These are phyloP conservation scores for Phellinidium pouzarii DNA, from an alignment of 1,284 basidiomycete species.

Conservation along the genomic window DNA sequence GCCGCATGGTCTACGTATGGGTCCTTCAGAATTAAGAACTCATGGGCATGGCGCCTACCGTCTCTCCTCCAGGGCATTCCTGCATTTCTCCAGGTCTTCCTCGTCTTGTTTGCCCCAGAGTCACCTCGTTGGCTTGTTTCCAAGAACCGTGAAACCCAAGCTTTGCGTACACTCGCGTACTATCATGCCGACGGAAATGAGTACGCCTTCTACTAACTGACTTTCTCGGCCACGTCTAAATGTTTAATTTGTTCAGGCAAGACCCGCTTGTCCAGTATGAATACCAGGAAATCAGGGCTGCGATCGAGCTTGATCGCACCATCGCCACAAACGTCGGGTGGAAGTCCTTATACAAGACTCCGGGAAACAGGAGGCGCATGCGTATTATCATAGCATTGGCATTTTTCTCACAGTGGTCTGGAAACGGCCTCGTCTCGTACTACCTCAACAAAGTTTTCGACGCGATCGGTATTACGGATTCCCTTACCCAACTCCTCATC, in stretches of 20 bases:
- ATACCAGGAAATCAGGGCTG: slow-evolving; percentile 68
- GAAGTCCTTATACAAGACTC: slow-evolving; percentile 48
- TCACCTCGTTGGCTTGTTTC: slow-evolving; percentile 64
- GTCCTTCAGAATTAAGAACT: slow-evolving; percentile 55
- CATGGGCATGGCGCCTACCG: slow-evolving; percentile 73
- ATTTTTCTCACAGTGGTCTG: slow-evolving; percentile 69
- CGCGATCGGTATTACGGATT: slow-evolving; percentile 60
- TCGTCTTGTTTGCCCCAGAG: slow-evolving; percentile 60
- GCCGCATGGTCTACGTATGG: slow-evolving; percentile 74
- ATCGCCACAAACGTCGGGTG: slow-evolving; percentile 54
- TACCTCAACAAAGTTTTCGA: slow-evolving; percentile 68
- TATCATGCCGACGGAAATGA: slow-evolving; percentile 67
- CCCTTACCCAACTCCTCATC: slow-evolving; percentile 43
- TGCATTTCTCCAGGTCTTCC: slow-evolving; percentile 49
- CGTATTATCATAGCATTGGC: slow-evolving; percentile 61
- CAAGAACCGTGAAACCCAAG: slow-evolving; percentile 56
- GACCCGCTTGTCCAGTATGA: slow-evolving; percentile 68
- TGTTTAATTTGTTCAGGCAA: slow-evolving; percentile 30
- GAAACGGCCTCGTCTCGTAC: slow-evolving; percentile 80
- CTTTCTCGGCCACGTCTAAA: slow-evolving; percentile 28
- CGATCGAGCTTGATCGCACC: slow-evolving; percentile 53
- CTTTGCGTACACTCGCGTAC: slow-evolving; percentile 56
- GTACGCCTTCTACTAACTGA: slow-evolving; percentile 28
- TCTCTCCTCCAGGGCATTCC: slow-evolving; percentile 60
- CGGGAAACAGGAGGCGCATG: slow-evolving; percentile 63